Evolutionary conservation across 768 basidiomycete genomes (phyloP).

Genomic region (Daedaleopsis sinensis): DNA sequence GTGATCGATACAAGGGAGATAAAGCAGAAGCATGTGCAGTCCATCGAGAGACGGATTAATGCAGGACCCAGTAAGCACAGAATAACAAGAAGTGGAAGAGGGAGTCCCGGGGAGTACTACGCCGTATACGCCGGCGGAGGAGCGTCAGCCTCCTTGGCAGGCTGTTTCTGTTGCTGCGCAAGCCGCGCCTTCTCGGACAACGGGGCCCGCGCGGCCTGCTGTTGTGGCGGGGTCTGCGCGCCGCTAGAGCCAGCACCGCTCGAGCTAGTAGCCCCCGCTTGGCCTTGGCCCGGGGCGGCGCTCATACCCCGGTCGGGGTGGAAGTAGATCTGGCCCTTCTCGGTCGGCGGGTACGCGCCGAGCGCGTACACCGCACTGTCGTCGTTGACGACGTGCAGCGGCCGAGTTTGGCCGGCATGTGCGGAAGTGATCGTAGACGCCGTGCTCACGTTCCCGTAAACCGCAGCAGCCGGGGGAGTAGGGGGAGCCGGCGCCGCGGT

Average conservation of each 20-base stretch:
- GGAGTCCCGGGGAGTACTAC: neutral
- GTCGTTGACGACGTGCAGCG: conserved; percentile 12
- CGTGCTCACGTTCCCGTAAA: neutral
- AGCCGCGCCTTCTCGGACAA: neutral
- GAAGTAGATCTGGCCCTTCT: conserved; percentile 15
- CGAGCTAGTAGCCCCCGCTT: conserved; percentile 3
- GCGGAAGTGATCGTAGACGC: neutral
- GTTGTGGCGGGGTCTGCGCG: neutral
- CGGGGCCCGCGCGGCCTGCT: neutral
- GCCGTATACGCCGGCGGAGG: neutral
- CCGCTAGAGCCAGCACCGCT: neutral
- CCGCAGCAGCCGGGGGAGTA: neutral
- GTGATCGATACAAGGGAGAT: no score
- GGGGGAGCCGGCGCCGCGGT: no score
- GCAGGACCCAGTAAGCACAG: no score
- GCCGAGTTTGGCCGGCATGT: conserved; percentile 2
- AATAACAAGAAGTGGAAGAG: no score
- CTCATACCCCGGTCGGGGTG: conserved; percentile 12
- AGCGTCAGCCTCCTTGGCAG: neutral
- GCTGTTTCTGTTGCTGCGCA: neutral
- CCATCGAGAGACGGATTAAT: no score
- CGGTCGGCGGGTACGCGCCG: neutral
- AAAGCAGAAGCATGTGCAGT: no score
- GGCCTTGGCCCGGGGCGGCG: neutral
- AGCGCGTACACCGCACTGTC: neutral